These are phyloP conservation scores for Globisporangium viniferum DNA, from an alignment of 352 stramenopile genomes.

Conservation along the genomic window DNA sequence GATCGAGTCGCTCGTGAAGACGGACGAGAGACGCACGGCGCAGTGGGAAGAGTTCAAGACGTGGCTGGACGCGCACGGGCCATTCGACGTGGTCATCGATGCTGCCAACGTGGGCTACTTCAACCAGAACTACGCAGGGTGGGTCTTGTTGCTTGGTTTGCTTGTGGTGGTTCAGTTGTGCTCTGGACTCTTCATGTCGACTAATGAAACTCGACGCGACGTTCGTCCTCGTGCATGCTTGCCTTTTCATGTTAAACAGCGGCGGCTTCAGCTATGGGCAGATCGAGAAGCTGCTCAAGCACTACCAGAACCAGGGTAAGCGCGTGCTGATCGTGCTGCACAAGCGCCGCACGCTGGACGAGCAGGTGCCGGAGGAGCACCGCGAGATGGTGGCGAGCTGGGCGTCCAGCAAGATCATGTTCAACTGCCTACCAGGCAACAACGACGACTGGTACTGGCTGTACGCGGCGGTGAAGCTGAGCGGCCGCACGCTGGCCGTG, in stretches of 20 bases:
- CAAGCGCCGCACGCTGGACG: conserved; percentile 90
- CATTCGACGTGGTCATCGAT: conserved; percentile 95
- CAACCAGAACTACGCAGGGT: conserved; percentile 95
- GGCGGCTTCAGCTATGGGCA: conserved; percentile 94
- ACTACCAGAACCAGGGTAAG: conserved; percentile 88
- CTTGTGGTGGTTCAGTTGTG: neutral
- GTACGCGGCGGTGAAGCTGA: conserved; percentile 90
- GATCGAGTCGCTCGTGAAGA: conserved; percentile 78
- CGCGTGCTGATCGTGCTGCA: conserved; percentile 95
- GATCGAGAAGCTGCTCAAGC: conserved; percentile 92
- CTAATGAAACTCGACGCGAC: conserved; percentile 6
- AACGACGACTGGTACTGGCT: conserved; percentile 99
- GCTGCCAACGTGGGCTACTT: conserved; percentile 98
- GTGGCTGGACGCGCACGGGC: conserved; percentile 65
- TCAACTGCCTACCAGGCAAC: conserved; percentile 92
- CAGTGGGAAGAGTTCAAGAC: conserved; percentile 85
- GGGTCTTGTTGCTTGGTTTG: conserved; percentile 10
- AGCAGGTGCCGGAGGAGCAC: conserved; percentile 79
- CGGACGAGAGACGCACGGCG: conserved; percentile 57
- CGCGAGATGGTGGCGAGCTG: conserved; percentile 73
- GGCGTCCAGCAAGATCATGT: conserved; percentile 79
- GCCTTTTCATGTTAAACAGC: conserved; percentile 23
- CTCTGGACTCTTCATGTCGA: conserved; percentile 3
- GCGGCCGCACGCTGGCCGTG: conserved; percentile 83
- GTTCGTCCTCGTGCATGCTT: neutral